A percentile compares a stretch with the other conserved stretches of the same genome.
These are phyloP conservation scores for Penicillium simplicissimum DNA, from an alignment of 495 filamentous ascomycete genomes.

Conservation along the genomic window DNA sequence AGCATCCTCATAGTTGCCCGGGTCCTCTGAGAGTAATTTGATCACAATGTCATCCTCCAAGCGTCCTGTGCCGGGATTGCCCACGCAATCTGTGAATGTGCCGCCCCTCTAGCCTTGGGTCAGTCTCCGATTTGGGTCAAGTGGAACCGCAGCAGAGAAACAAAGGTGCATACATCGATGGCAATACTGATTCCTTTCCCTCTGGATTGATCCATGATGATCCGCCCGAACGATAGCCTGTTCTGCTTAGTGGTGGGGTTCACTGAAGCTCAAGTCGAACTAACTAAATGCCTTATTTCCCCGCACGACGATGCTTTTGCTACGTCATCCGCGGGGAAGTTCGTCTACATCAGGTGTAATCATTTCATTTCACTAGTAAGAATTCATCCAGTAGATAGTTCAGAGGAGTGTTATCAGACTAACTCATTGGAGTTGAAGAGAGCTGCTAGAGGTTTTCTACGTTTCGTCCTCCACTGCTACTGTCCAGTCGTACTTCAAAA, in stretches of 20 bases:
- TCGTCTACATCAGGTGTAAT: background rate
- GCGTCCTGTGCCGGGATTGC: slow-evolving; percentile 26
- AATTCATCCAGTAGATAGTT: too few relatives aligned
- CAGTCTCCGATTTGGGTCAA: background rate
- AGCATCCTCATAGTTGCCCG: slow-evolving; percentile 77
- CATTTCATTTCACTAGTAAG: too few relatives aligned
- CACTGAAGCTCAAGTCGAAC: background rate
- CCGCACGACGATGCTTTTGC: slow-evolving; percentile 1
- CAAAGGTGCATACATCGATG: slow-evolving; percentile 25
- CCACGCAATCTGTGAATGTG: slow-evolving; percentile 33
- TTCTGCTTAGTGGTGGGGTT: background rate
- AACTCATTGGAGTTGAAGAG: background rate
- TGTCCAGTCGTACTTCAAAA: too few relatives aligned
- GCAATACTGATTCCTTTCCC: slow-evolving; percentile 28
- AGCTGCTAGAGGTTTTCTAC: background rate
- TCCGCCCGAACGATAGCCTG: background rate
- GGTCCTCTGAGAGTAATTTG: slow-evolving; percentile 81
- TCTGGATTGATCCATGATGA: slow-evolving; percentile 4
- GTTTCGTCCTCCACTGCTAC: too few relatives aligned
- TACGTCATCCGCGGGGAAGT: slow-evolving; percentile 8
- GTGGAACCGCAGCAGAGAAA: background rate
- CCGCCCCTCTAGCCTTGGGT: slow-evolving; percentile 22
- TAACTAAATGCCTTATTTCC: background rate
- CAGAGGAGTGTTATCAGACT: too few relatives aligned
- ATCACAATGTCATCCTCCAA: slow-evolving; percentile 58